Conservation (phyloP, 2,329 filamentous ascomycete genomes). For the Hypoxylon rubiginosum region DNA sequence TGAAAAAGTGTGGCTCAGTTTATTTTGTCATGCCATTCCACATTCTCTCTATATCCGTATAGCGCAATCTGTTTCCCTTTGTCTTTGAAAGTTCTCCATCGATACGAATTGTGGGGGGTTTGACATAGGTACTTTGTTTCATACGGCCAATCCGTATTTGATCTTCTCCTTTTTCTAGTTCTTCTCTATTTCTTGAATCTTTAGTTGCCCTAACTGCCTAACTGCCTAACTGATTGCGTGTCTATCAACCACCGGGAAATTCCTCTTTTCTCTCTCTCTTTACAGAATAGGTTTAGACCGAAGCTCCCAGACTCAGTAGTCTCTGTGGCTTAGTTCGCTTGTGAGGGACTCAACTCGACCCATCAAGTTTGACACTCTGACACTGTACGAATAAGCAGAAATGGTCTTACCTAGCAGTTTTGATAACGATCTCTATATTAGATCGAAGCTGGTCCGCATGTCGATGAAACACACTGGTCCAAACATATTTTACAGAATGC, state of each 20-base stretch:
- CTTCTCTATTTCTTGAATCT: constrained; percentile 13
- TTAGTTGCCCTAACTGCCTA: constrained; percentile 11
- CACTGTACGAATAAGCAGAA: constrained; percentile 22
- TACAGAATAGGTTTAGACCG: constrained; percentile 29
- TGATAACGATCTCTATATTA: constrained; percentile 13
- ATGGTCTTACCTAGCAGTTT: constrained; percentile 1
- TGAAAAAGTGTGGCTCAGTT: constrained; percentile 43
- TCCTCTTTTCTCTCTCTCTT: constrained; percentile 2
- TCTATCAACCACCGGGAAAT: constrained; percentile 8
- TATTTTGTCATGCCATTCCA: constrained; percentile 26
- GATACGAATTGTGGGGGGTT: constrained; percentile 39
- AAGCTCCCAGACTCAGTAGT: constrained; percentile 30
- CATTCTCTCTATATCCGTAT: constrained; percentile 23
- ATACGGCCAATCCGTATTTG: constrained; percentile 24
- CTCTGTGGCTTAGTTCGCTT: constrained; percentile 38
- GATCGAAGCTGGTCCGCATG: constrained; percentile 21
- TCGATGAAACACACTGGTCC: constrained; percentile 34
- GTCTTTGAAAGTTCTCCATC: constrained; percentile 25
- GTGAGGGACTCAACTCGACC: constrained; percentile 25
- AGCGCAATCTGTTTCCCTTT: constrained; percentile 30
- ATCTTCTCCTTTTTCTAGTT: constrained; percentile 19
- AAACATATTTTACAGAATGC: constrained; percentile 4
- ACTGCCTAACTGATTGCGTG: constrained; percentile 17
- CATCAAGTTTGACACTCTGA: constrained; percentile 5
- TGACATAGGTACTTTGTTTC: constrained; percentile 29